These are phyloP conservation scores for Sclerospora graminicola DNA, from an alignment of 352 stramenopile genomes.

Conservation along the genomic window DNA sequence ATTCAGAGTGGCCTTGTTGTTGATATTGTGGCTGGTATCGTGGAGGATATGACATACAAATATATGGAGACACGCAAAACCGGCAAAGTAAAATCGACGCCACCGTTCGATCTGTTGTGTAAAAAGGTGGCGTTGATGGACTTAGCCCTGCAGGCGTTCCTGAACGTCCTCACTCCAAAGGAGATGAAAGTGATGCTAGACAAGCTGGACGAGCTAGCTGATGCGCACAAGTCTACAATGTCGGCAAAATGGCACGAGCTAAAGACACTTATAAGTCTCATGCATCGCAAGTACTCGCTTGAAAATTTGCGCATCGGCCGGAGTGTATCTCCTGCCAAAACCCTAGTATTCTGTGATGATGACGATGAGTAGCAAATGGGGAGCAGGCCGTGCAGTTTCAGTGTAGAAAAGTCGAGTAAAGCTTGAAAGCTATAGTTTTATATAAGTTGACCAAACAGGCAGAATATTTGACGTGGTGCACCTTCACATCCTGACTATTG, in stretches of 20 bases:
- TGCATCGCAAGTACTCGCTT: slow-evolving; percentile 78
- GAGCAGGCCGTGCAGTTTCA: too few relatives aligned
- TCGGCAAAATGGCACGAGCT: slow-evolving; percentile 80
- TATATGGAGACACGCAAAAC: slow-evolving; percentile 48
- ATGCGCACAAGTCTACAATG: slow-evolving; percentile 70
- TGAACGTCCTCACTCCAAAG: slow-evolving; percentile 60
- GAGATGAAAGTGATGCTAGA: slow-evolving; percentile 59
- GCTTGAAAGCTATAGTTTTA: too few relatives aligned
- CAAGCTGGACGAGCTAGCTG: slow-evolving; percentile 63
- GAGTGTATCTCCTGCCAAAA: slow-evolving; percentile 30
- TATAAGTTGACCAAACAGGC: too few relatives aligned
- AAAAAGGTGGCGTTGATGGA: slow-evolving; percentile 83
- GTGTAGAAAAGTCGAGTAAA: background rate
- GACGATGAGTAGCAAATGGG: slow-evolving; percentile 6
- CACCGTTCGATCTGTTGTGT: slow-evolving; percentile 62
- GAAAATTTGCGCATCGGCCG: slow-evolving; percentile 64
- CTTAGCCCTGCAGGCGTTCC: slow-evolving; percentile 61
- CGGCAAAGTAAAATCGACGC: slow-evolving; percentile 25
- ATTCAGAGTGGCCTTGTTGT: slow-evolving; percentile 68
- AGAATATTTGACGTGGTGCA: background rate
- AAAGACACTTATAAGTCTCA: slow-evolving; percentile 76
- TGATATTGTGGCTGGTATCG: slow-evolving; percentile 69
- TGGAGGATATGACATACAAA: slow-evolving; percentile 65
- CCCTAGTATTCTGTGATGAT: slow-evolving; percentile 33
- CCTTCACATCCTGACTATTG: slow-evolving; percentile 3